Evolutionary conservation across 139 green algal species (phyloP).

Genomic region (Nannochloris sp.): DNA sequence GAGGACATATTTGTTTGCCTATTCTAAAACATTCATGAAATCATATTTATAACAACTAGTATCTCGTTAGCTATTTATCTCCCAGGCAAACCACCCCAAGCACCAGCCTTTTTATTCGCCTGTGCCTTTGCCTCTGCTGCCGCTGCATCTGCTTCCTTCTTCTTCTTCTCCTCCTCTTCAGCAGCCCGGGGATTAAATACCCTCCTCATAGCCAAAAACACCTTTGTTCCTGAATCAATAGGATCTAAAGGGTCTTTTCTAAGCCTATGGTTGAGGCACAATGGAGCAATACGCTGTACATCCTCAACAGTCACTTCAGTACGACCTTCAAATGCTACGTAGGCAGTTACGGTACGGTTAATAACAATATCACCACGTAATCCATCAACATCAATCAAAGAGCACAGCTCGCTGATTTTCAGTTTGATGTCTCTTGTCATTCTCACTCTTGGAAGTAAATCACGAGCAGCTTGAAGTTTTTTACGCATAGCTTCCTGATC

Average conservation of each 20-base stretch:
- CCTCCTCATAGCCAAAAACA: slow-evolving; percentile 37
- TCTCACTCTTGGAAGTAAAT: slow-evolving; percentile 40
- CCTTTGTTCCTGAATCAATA: slow-evolving; percentile 86
- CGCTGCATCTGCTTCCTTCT: slow-evolving; percentile 14
- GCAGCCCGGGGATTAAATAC: slow-evolving; percentile 12
- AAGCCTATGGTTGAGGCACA: slow-evolving; percentile 85
- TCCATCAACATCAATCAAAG: slow-evolving; percentile 80
- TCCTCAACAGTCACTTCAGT: slow-evolving; percentile 63
- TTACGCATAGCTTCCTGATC: slow-evolving; percentile 62
- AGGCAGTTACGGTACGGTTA: slow-evolving; percentile 72
- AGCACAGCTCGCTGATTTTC: slow-evolving; percentile 84
- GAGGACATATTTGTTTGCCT: too few relatives aligned
- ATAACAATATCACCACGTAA: slow-evolving; percentile 86
- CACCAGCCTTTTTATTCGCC: slow-evolving; percentile 18
- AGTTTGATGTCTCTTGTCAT: slow-evolving; percentile 49
- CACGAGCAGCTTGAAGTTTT: slow-evolving; percentile 53
- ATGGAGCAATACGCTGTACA: slow-evolving; percentile 61
- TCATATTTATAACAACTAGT: too few relatives aligned
- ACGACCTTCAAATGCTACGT: slow-evolving; percentile 72
- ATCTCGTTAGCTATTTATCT: not conserved
- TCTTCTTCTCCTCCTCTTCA: slow-evolving; percentile 38
- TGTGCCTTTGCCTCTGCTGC: not conserved
- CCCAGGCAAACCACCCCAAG: slow-evolving; percentile 31
- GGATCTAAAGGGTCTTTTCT: slow-evolving; percentile 87
- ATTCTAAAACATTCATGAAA: too few relatives aligned